Conservation (phyloP, 805 yeast species). For the Ogataea sp. region DNA sequence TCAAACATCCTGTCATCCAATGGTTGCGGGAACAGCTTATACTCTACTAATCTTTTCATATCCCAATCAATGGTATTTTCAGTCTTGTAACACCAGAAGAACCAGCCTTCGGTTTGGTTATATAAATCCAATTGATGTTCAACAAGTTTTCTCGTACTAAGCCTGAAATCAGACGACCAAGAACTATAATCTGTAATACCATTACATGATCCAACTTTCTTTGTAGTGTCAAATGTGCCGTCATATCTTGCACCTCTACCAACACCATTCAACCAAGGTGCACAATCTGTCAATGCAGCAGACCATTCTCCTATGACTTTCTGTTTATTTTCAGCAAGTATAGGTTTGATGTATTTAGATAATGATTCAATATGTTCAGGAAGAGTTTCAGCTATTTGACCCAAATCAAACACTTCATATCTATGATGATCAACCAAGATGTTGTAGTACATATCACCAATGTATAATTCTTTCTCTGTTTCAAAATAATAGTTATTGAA, state of each 20-base stretch:
- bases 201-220: constrained; percentile 56
- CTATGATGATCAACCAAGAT: constrained; percentile 84
- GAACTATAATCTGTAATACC: constrained; percentile 28
- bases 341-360: constrained; percentile 38
- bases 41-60: constrained; percentile 38
- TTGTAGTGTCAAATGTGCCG: constrained; percentile 36
- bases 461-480: constrained; percentile 1
- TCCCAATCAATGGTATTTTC: constrained; percentile 66
- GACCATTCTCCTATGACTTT: constrained; percentile 81
- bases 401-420: constrained; percentile 78
- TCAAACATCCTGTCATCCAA: constrained; percentile 40
- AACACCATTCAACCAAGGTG: constrained; percentile 83
- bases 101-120: constrained; percentile 44
- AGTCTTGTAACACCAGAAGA: constrained; percentile 67
- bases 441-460: constrained; percentile 42
- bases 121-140: constrained; percentile 56
- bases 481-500: no score
- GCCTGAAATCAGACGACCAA: constrained; percentile 36
- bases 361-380: constrained; percentile 55
- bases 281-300: constrained; percentile 89
- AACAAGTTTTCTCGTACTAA: constrained; percentile 42
- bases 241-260: constrained; percentile 77
- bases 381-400: constrained; percentile 45
- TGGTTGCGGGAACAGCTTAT: constrained; percentile 56
- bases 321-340: constrained; percentile 33